A percentile compares a stretch with the other conserved stretches of the same genome.
These are phyloP conservation scores for Cystobasidium pallidum DNA, from an alignment of 1,284 basidiomycete genomes.

Conservation along the genomic window DNA sequence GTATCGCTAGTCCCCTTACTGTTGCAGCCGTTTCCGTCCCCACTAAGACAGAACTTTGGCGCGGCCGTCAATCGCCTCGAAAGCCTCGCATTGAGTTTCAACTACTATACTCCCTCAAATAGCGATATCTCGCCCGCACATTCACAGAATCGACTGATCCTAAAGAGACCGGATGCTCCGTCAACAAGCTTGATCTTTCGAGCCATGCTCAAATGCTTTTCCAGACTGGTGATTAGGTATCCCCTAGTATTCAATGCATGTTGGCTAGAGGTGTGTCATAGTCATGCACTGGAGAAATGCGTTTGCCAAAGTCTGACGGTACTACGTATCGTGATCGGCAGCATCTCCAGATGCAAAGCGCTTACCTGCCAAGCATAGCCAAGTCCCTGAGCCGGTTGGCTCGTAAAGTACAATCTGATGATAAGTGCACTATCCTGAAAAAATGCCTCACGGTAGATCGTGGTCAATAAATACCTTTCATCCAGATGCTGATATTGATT, in stretches of 20 bases:
- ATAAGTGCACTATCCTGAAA: not conserved
- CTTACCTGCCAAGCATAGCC: not conserved
- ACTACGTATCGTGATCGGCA: not conserved
- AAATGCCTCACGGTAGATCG: not conserved
- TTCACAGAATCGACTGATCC: not conserved
- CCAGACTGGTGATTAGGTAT: slow-evolving; percentile 4
- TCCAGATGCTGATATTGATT: not conserved
- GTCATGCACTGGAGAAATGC: too few relatives aligned
- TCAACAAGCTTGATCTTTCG: slow-evolving; percentile 13
- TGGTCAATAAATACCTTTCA: too few relatives aligned
- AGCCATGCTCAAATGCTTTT: slow-evolving; percentile 14
- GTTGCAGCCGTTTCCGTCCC: slow-evolving; percentile 13
- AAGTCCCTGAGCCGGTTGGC: not conserved
- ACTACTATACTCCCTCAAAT: slow-evolving; percentile 1
- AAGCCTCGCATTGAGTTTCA: not conserved
- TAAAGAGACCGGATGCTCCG: not conserved
- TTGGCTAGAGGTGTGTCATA: slow-evolving; percentile 11
- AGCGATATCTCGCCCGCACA: not conserved
- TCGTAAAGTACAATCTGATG: not conserved
- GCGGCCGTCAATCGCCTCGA: not conserved
- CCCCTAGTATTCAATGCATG: slow-evolving; percentile 17
- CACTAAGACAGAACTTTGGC: not conserved
- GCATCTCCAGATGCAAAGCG: not conserved
- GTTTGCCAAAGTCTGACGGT: too few relatives aligned
- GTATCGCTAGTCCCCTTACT: not conserved